phyloP scores from a whole-genome alignment of 202 grass and related monocot genomes.

The Hordeum pubiflorum region DNA sequence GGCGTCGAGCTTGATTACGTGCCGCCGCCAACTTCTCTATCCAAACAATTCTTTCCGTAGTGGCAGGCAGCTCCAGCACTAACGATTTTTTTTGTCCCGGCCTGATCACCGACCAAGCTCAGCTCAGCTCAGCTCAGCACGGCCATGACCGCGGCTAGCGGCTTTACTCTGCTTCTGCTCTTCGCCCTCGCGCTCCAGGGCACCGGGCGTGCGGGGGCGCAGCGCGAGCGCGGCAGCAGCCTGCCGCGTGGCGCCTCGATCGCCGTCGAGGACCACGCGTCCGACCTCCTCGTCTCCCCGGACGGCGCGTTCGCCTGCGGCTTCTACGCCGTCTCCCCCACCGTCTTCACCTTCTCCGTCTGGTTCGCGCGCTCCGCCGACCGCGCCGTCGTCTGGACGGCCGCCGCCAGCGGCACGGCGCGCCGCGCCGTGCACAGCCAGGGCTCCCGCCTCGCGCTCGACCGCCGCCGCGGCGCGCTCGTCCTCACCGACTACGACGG shows the following conservation, averaged over 20 bases:
- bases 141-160: neutral
- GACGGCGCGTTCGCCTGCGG: slow-evolving; percentile 48
- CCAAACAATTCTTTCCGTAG: neutral
- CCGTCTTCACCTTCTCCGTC: slow-evolving; percentile 56
- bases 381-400: slow-evolving; percentile 40
- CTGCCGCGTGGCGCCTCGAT: slow-evolving; percentile 14
- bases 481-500: slow-evolving; percentile 49
- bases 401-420: slow-evolving; percentile 19
- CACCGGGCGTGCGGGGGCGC: neutral
- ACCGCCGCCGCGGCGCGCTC: slow-evolving; percentile 32
- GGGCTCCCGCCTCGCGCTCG: slow-evolving; percentile 34
- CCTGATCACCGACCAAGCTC: neutral
- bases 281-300: slow-evolving; percentile 34
- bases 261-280: slow-evolving; percentile 17
- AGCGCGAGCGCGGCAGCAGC: neutral
- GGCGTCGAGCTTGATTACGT: neutral
- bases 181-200: neutral
- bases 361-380: slow-evolving; percentile 42
- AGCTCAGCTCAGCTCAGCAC: neutral
- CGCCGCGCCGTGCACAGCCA: slow-evolving; percentile 34
- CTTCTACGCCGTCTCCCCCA: slow-evolving; percentile 33
- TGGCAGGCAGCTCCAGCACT: neutral
- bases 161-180: neutral
- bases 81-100: neutral
- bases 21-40: neutral